Percentiles rank a stretch among this genome's conserved stretches.
Evolutionary conservation across 352 stramenopile species (phyloP).

Genomic region (Pythium sukuiense): DNA sequence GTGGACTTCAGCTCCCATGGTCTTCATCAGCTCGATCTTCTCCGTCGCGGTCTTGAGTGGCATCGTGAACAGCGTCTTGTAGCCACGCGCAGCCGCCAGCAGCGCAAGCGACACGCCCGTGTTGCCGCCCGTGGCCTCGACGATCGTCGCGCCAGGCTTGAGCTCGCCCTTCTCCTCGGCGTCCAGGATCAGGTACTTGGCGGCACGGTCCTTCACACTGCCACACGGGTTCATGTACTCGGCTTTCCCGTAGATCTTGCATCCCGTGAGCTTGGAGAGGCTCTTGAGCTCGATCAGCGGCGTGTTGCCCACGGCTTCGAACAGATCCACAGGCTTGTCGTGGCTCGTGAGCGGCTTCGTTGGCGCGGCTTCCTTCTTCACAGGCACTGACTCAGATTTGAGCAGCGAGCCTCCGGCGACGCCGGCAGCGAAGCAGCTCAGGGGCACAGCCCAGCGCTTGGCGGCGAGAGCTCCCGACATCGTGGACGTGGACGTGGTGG

Average conservation of each 20-base stretch:
- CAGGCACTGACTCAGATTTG: background rate
- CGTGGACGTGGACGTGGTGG: background rate
- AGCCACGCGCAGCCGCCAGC: constrained; percentile 83
- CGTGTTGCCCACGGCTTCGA: constrained; percentile 74
- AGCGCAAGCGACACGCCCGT: constrained; percentile 92
- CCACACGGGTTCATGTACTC: constrained; percentile 92
- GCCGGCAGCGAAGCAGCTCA: constrained; percentile 29
- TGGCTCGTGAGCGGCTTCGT: background rate
- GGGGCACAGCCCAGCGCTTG: constrained; percentile 26
- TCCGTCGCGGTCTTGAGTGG: constrained; percentile 63
- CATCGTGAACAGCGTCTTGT: constrained; percentile 81
- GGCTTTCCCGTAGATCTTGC: constrained; percentile 79
- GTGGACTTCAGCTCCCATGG: constrained; percentile 66
- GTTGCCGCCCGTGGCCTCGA: constrained; percentile 90
- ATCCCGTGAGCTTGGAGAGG: constrained; percentile 65
- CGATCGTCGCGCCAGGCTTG: constrained; percentile 55
- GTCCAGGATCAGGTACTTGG: constrained; percentile 91
- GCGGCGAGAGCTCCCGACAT: constrained; percentile 2
- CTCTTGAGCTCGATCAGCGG: constrained; percentile 69
- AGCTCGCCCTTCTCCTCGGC: constrained; percentile 88
- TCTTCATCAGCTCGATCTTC: constrained; percentile 82
- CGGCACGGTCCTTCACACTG: constrained; percentile 94
- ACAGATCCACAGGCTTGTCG: constrained; percentile 56
- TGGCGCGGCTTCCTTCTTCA: background rate
- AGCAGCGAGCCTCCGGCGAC: constrained; percentile 28